Evolutionary conservation across 257 asterid species (phyloP).

Genomic region (Capsicum rhomboideum): DNA sequence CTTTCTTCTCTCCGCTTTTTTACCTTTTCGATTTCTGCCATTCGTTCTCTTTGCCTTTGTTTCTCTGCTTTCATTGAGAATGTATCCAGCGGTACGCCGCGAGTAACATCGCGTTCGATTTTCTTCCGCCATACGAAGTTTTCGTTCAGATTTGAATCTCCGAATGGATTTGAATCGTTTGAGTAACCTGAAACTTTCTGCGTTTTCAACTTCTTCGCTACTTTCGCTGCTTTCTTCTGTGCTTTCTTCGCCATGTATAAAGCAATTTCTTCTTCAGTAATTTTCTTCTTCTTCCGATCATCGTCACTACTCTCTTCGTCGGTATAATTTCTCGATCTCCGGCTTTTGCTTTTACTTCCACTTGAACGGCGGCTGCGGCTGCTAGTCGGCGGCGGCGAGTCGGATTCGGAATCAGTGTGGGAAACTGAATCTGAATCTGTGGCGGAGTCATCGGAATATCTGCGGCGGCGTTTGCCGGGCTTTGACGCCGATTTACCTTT

Average conservation of each 20-base stretch:
- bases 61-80: conserved; percentile 78
- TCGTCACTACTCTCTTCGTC: conserved; percentile 11
- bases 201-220: conserved; percentile 61
- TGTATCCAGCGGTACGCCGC: conserved; percentile 63
- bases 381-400: background rate
- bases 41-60: conserved; percentile 67
- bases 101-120: conserved; percentile 64
- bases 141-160: conserved; percentile 82
- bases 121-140: conserved; percentile 91
- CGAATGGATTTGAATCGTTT: conserved; percentile 93
- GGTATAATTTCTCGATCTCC: conserved; percentile 17
- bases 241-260: conserved; percentile 66
- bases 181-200: conserved; percentile 66
- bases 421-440: conserved; percentile 22
- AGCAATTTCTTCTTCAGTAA: conserved; percentile 54
- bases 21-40: conserved; percentile 93
- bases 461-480: background rate
- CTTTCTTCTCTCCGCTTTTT: conserved; percentile 97
- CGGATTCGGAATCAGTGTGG: conserved; percentile 10
- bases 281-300: conserved; percentile 30
- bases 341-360: background rate
- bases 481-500: background rate
- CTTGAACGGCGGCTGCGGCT: background rate
- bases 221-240: conserved; percentile 54
- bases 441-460: conserved; percentile 6